A percentile compares a stretch with the other conserved stretches of the same genome.
Conservation (phyloP, 129 eudicot genomes). For the Cynara cardunculus region DNA sequence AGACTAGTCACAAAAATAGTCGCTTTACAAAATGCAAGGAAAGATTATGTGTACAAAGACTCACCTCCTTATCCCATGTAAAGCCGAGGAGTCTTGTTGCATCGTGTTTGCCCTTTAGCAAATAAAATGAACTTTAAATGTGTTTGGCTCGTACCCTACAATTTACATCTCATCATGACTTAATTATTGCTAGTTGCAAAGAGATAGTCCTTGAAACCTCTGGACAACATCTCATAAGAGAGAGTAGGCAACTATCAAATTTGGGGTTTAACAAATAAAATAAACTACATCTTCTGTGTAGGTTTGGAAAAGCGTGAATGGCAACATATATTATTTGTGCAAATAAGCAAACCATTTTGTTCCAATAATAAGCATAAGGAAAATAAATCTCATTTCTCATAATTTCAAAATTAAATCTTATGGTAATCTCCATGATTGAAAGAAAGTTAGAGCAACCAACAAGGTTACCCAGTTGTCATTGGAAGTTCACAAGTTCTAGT, state of each 20-base stretch:
- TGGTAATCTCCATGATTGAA: background rate
- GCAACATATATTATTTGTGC: background rate
- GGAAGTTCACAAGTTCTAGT: background rate
- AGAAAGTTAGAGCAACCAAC: background rate
- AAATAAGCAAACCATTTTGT: background rate
- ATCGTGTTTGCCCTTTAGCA: background rate
- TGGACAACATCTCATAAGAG: constrained; percentile 8
- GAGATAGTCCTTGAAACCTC: background rate
- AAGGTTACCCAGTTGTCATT: background rate
- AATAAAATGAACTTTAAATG: background rate
- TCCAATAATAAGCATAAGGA: background rate
- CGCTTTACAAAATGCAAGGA: background rate
- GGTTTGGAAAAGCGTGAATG: background rate
- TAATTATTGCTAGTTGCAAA: background rate
- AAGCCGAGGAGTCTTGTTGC: background rate
- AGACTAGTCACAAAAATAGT: background rate
- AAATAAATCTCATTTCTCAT: background rate
- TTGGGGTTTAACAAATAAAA: background rate
- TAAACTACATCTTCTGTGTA: background rate
- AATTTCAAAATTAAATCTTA: background rate
- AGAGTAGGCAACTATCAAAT: background rate
- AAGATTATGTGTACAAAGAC: background rate
- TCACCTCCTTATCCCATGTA: background rate
- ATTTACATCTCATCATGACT: background rate
- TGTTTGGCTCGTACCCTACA: background rate